phyloP scores from a whole-genome alignment of 2,329 filamentous ascomycete genomes.

The Apiospora marii region DNA sequence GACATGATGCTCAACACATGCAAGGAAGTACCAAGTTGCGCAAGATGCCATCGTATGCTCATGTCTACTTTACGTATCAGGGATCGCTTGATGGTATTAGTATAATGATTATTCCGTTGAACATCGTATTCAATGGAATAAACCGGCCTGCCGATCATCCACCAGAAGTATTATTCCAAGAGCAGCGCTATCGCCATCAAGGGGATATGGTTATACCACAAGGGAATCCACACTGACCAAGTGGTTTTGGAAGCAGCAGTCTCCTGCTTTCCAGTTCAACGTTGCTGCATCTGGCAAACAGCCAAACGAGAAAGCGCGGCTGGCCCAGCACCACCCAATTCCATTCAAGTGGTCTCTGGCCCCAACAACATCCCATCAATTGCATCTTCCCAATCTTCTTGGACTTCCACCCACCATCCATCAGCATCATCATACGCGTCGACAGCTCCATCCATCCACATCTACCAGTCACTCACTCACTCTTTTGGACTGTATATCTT shows the following conservation, averaged over 20 bases:
- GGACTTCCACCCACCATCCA: neutral
- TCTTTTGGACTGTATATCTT: slow-evolving; percentile 9
- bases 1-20: too few species aligned
- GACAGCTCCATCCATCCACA: neutral
- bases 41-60: too few species aligned
- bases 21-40: too few species aligned
- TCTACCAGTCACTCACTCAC: neutral
- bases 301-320: neutral
- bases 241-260: neutral
- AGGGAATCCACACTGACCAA: too few species aligned
- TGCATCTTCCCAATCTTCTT: neutral
- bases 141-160: too few species aligned
- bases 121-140: too few species aligned
- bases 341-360: neutral
- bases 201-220: too few species aligned
- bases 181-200: too few species aligned
- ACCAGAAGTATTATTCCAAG: too few species aligned
- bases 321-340: neutral
- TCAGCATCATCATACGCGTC: slow-evolving; percentile 5
- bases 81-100: neutral
- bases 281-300: neutral
- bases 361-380: neutral
- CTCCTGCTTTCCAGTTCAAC: neutral
- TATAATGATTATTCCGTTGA: too few species aligned
- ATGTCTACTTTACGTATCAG: too few species aligned